Conservation (phyloP, 176 grass and related monocot species). For the Echinochloa phyllopogon region DNA sequence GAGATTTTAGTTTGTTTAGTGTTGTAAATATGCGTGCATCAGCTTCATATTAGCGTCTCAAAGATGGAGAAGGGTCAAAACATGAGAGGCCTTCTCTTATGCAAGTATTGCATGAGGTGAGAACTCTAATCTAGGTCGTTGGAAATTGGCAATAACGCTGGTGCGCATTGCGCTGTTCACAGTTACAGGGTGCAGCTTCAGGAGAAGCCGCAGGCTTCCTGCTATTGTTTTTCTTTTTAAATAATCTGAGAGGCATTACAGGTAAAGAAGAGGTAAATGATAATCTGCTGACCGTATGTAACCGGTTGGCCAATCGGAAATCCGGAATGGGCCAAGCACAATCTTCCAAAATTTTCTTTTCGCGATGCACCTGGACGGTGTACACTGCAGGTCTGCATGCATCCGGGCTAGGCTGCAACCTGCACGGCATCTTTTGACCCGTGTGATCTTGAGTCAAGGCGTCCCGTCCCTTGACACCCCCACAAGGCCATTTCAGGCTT, state of each 20-base stretch:
- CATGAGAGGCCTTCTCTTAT: background rate
- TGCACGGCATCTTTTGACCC: background rate
- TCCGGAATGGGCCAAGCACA: background rate
- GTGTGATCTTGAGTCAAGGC: background rate
- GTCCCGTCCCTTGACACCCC: constrained; percentile 40
- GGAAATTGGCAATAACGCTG: background rate
- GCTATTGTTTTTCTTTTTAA: too few species aligned
- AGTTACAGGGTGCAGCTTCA: background rate
- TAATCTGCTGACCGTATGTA: background rate
- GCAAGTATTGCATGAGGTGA: background rate
- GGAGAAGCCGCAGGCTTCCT: background rate
- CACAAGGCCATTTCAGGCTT: constrained; percentile 41
- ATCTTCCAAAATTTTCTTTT: background rate
- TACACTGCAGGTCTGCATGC: background rate
- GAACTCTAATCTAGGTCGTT: background rate
- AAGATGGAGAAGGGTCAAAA: constrained; percentile 16
- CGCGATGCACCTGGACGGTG: background rate
- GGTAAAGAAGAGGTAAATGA: background rate
- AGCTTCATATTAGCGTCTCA: constrained; percentile 7
- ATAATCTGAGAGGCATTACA: too few species aligned
- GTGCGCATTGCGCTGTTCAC: background rate
- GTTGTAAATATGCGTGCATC: constrained; percentile 27
- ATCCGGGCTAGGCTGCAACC: constrained; percentile 1
- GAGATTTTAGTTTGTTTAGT: constrained; percentile 5
- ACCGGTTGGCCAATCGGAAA: background rate